A percentile compares a stretch with the other conserved stretches of the same genome.
These are phyloP conservation scores for Turnera subulata DNA, from an alignment of 345 rosid genomes.

Conservation along the genomic window DNA sequence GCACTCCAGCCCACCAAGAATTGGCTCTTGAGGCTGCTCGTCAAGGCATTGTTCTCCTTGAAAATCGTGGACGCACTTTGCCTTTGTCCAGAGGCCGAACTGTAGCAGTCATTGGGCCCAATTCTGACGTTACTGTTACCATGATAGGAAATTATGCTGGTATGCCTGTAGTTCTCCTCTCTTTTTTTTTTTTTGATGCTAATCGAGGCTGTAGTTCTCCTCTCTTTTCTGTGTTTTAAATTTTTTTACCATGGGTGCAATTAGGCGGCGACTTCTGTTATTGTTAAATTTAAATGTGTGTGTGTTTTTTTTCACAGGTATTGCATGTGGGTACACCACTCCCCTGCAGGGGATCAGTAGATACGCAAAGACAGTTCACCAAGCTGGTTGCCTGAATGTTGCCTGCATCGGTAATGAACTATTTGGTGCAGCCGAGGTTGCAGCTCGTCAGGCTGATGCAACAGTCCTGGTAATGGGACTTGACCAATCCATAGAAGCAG, in stretches of 20 bases:
- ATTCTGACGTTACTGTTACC: constrained; percentile 80
- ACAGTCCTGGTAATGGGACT: constrained; percentile 31
- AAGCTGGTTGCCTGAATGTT: constrained; percentile 15
- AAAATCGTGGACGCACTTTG: constrained; percentile 44
- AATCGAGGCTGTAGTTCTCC: too few species aligned
- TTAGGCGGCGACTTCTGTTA: neutral
- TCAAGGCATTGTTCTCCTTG: constrained; percentile 80
- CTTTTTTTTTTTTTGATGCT: too few species aligned
- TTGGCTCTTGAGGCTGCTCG: constrained; percentile 83
- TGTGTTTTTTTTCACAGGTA: constrained; percentile 4
- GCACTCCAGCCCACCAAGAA: constrained; percentile 58
- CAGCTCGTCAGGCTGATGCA: constrained; percentile 27
- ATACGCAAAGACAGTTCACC: constrained; percentile 22
- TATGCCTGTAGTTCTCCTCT: constrained; percentile 5
- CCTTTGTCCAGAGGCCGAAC: constrained; percentile 53
- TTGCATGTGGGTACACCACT: constrained; percentile 26
- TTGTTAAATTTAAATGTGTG: neutral
- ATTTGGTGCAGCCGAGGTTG: constrained; percentile 19
- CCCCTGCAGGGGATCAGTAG: constrained; percentile 28
- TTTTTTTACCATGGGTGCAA: too few species aligned
- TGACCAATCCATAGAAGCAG: constrained; percentile 30
- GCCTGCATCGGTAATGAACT: constrained; percentile 18
- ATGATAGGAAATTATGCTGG: constrained; percentile 99
- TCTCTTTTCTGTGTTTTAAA: too few species aligned
- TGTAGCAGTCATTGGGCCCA: constrained; percentile 88